Evolutionary conservation across 306 rosid species (phyloP).

Genomic region (Glycyrrhiza uralensis): DNA sequence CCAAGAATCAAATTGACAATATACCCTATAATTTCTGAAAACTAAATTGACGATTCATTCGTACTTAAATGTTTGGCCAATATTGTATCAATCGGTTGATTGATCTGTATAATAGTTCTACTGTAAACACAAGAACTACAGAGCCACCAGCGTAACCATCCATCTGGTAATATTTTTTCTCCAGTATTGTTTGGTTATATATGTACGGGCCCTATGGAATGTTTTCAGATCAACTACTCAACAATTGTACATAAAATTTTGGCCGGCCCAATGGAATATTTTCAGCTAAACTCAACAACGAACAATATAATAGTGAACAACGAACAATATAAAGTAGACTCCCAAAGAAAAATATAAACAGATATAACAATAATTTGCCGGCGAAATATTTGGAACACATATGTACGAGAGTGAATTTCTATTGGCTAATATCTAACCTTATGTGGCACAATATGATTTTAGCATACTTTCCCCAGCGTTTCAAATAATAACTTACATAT

Average conservation of each 20-base stretch:
- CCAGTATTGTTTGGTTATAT: background rate
- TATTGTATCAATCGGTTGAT: too few species aligned
- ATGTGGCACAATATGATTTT: background rate
- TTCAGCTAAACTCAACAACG: background rate
- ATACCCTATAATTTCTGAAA: too few species aligned
- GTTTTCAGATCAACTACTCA: background rate
- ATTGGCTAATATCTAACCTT: background rate
- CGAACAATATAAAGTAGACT: background rate
- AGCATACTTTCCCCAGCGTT: background rate
- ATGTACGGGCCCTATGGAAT: background rate
- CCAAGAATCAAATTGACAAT: too few species aligned
- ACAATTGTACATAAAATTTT: background rate
- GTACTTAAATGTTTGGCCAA: too few species aligned
- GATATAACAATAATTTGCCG: background rate
- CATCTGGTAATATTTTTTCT: background rate
- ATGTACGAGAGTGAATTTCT: background rate
- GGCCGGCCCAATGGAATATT: background rate
- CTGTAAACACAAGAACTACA: too few species aligned
- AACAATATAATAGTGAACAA: background rate
- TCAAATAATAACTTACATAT: slow-evolving; percentile 14
- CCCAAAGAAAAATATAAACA: background rate
- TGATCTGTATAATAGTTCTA: too few species aligned
- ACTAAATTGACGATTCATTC: too few species aligned
- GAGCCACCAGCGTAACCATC: background rate
- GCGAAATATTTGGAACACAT: slow-evolving; percentile 17